phyloP scores from a whole-genome alignment of 495 filamentous ascomycete genomes.

The Penicillium steckii region DNA sequence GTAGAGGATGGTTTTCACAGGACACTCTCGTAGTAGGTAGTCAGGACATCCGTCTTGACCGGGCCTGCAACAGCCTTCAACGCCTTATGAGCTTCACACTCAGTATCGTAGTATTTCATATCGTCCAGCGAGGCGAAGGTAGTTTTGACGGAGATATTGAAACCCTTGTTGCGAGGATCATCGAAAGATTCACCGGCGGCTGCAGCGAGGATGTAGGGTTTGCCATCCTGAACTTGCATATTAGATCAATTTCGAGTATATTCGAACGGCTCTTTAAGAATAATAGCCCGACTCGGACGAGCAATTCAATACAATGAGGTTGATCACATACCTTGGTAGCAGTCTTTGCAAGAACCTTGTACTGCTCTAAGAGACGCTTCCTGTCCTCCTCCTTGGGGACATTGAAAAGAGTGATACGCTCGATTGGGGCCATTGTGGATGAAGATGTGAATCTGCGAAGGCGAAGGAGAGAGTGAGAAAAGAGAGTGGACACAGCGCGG shows the following conservation, averaged over 20 bases:
- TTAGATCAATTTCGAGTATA: background rate
- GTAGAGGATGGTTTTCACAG: conserved; percentile 24
- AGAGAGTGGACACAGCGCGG: background rate
- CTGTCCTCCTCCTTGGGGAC: conserved; percentile 49
- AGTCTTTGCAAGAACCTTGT: conserved; percentile 49
- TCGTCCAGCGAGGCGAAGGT: conserved; percentile 63
- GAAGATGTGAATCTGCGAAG: background rate
- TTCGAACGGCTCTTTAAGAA: no score
- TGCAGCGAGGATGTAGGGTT: conserved; percentile 61
- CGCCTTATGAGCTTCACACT: conserved; percentile 59
- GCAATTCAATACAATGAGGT: background rate
- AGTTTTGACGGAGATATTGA: conserved; percentile 56
- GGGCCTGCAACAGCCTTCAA: conserved; percentile 51
- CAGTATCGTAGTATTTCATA: conserved; percentile 67
- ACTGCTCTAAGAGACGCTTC: conserved; percentile 44
- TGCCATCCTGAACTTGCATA: conserved; percentile 51
- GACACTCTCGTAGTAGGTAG: conserved; percentile 48
- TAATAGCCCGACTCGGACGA: no score
- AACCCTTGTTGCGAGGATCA: conserved; percentile 62
- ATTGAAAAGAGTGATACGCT: conserved; percentile 61
- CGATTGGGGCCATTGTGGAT: conserved; percentile 43
- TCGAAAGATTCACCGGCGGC: conserved; percentile 42
- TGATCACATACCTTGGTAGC: conserved; percentile 45
- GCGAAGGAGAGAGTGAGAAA: background rate
- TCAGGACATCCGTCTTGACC: conserved; percentile 44